Percentiles rank a stretch among this genome's conserved stretches.
These are phyloP conservation scores for Solanum paucissectum DNA, from an alignment of 257 asterid species.

Conservation along the genomic window DNA sequence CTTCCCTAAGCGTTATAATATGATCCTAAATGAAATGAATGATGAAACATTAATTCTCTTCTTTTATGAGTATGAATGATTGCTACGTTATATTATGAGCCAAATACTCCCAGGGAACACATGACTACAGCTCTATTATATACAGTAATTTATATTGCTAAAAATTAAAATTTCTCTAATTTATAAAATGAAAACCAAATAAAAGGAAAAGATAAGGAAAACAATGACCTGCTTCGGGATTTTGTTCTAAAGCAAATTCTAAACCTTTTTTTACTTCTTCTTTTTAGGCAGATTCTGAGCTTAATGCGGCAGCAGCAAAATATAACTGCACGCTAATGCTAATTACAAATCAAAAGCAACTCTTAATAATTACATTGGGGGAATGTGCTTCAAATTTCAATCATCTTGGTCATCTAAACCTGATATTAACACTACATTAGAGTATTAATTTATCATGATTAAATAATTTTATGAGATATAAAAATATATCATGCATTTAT, in stretches of 20 bases:
- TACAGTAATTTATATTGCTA: neutral
- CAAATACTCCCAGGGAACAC: no score
- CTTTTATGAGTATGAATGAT: neutral
- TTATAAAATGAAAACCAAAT: neutral
- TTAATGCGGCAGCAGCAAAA: neutral
- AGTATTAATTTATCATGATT: no score
- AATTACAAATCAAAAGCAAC: neutral
- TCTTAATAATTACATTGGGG: neutral
- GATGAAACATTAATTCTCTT: neutral
- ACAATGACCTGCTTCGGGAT: neutral
- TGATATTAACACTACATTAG: neutral
- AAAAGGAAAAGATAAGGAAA: neutral
- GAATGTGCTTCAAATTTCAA: neutral
- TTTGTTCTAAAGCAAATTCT: neutral
- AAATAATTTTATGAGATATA: no score
- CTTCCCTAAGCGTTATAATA: neutral
- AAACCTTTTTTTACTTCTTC: neutral
- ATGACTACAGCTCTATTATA: neutral
- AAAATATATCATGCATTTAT: neutral
- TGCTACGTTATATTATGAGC: neutral
- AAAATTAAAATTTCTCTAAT: neutral
- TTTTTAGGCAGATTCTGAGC: neutral
- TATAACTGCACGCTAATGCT: neutral
- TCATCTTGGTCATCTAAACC: neutral
- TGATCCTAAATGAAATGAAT: neutral